These are phyloP conservation scores for Colletotrichum theobromicola DNA, from an alignment of 2,329 filamentous ascomycete species.

Conservation along the genomic window DNA sequence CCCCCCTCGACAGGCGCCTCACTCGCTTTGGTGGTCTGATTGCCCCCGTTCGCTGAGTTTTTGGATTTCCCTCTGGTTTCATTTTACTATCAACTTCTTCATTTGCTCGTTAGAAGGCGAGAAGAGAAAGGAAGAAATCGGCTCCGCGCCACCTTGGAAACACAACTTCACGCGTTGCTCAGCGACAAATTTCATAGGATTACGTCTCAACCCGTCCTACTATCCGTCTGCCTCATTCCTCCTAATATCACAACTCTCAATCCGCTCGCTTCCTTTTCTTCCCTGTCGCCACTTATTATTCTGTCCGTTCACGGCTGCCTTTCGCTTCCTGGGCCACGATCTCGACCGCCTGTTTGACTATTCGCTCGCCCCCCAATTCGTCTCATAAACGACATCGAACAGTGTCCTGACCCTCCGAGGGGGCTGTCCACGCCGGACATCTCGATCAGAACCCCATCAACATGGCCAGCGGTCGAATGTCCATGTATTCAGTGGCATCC, in stretches of 20 bases:
- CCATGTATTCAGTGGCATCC: slow-evolving; percentile 71
- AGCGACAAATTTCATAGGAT: slow-evolving; percentile 3
- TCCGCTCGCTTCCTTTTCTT: neutral
- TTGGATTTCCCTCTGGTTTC: slow-evolving; percentile 24
- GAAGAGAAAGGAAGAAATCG: slow-evolving; percentile 4
- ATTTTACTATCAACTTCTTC: slow-evolving; percentile 5
- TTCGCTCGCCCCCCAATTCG: neutral
- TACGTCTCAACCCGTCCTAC: neutral
- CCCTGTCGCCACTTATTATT: neutral
- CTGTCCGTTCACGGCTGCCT: neutral
- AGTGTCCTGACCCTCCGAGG: slow-evolving; percentile 28
- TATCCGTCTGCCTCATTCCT: neutral
- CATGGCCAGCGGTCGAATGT: slow-evolving; percentile 69
- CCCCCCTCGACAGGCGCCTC: slow-evolving; percentile 46
- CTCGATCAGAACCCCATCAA: slow-evolving; percentile 23
- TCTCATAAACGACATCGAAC: slow-evolving; percentile 11
- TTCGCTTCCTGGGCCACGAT: neutral
- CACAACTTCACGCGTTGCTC: slow-evolving; percentile 15
- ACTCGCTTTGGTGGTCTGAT: slow-evolving; percentile 63
- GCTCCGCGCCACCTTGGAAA: neutral
- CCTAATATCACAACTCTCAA: neutral
- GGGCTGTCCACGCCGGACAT: slow-evolving; percentile 44
- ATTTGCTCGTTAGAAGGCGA: neutral
- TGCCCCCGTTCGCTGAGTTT: slow-evolving; percentile 40
- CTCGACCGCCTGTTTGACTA: neutral